These are phyloP conservation scores for Malus orientalis DNA, from an alignment of 306 rosid genomes.

Conservation along the genomic window DNA sequence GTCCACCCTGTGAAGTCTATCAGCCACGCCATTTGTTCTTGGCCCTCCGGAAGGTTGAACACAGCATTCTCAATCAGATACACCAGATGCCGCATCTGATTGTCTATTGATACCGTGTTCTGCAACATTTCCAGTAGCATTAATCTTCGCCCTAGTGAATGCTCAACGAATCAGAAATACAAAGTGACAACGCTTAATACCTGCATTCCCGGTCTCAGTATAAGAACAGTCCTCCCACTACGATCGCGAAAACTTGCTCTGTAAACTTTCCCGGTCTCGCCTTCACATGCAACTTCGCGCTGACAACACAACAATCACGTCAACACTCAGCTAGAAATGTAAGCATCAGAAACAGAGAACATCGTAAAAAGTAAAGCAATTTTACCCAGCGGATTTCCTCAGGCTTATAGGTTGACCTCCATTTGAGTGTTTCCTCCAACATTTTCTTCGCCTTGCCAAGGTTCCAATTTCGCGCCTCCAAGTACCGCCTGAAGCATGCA, in stretches of 20 bases:
- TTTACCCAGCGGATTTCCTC: slow-evolving; percentile 43
- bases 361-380: not conserved
- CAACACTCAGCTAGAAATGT: not conserved
- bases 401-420: slow-evolving; percentile 73
- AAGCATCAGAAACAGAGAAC: not conserved
- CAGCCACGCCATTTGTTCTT: slow-evolving; percentile 75
- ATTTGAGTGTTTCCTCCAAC: slow-evolving; percentile 63
- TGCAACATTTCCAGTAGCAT: slow-evolving; percentile 22
- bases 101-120: slow-evolving; percentile 61
- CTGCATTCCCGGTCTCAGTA: slow-evolving; percentile 46
- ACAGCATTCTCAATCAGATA: slow-evolving; percentile 74
- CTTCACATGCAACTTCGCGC: slow-evolving; percentile 40
- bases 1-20: slow-evolving; percentile 45
- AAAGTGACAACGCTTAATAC: slow-evolving; percentile 2
- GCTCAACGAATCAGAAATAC: not conserved
- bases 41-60: slow-evolving; percentile 46
- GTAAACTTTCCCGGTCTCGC: slow-evolving; percentile 64
- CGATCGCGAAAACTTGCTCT: slow-evolving; percentile 73
- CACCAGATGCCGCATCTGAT: slow-evolving; percentile 68
- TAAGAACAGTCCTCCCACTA: slow-evolving; percentile 44
- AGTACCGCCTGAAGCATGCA: slow-evolving; percentile 39
- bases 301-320: slow-evolving; percentile 3
- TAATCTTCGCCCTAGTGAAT: slow-evolving; percentile 8
- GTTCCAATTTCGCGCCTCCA: slow-evolving; percentile 42
- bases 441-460: slow-evolving; percentile 54